Percentiles rank a stretch among this genome's conserved stretches.
Conservation (phyloP, 257 asterid genomes). For the Solanum infundibuliforme region DNA sequence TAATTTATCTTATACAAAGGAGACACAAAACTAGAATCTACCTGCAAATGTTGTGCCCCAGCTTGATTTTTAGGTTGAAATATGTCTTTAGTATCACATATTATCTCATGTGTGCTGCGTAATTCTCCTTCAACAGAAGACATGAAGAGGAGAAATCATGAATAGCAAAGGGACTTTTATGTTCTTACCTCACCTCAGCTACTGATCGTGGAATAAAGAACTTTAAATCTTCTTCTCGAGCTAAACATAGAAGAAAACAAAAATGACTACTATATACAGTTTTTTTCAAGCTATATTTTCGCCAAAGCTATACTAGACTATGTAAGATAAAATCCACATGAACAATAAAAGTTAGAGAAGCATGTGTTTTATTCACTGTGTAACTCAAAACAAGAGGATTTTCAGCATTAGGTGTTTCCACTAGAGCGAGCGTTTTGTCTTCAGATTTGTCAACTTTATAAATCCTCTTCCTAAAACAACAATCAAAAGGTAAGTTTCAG, state of each 20-base stretch:
- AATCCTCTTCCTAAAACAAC: no score
- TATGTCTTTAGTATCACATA: conserved; percentile 33
- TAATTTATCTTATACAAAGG: not conserved
- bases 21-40: not conserved
- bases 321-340: not conserved
- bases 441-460: conserved; percentile 56
- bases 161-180: no score
- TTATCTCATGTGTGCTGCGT: conserved; percentile 56
- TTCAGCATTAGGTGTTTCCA: conserved; percentile 89
- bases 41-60: conserved; percentile 47
- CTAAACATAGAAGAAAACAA: no score
- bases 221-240: no score
- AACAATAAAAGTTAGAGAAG: not conserved
- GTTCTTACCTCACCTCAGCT: no score
- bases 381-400: conserved; percentile 94
- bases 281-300: no score
- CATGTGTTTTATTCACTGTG: conserved; percentile 37
- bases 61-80: conserved; percentile 36
- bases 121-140: not conserved
- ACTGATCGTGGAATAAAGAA: no score
- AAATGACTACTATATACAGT: no score
- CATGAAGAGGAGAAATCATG: no score
- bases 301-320: not conserved
- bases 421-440: conserved; percentile 69
- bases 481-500: no score